phyloP scores from a whole-genome alignment of 495 filamentous ascomycete species.

The Penicillium antarcticum region DNA sequence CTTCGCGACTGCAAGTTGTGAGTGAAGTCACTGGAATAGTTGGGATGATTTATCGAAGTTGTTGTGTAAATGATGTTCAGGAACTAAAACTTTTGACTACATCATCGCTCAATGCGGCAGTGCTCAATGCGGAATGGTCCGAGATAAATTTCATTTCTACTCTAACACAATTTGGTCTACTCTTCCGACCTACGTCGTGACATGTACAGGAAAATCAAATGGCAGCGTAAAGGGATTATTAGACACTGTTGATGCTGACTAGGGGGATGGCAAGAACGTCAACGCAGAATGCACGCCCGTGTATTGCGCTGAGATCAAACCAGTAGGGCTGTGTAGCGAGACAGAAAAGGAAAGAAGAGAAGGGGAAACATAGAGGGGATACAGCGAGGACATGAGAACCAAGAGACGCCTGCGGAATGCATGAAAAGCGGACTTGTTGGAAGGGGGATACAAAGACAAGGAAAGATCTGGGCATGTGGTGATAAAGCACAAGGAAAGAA shows the following conservation, averaged over 20 bases:
- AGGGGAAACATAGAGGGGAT: slow-evolving; percentile 21
- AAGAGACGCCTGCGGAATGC: slow-evolving; percentile 50
- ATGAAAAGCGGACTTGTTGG: slow-evolving; percentile 30
- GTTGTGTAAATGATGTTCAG: not conserved
- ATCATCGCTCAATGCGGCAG: slow-evolving; percentile 13
- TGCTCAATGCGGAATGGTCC: slow-evolving; percentile 10
- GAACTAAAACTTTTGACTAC: slow-evolving; percentile 9
- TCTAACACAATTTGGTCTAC: slow-evolving; percentile 5
- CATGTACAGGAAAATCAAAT: slow-evolving; percentile 31
- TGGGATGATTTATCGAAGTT: not conserved
- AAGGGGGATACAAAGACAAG: slow-evolving; percentile 32
- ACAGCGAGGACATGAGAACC: slow-evolving; percentile 36
- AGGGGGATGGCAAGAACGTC: slow-evolving; percentile 10
- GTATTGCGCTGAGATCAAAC: slow-evolving; percentile 3
- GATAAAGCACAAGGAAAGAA: slow-evolving; percentile 27
- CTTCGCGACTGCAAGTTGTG: not conserved
- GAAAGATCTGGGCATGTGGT: slow-evolving; percentile 25
- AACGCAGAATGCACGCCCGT: slow-evolving; percentile 18
- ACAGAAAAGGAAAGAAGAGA: slow-evolving; percentile 17
- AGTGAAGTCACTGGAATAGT: not conserved
- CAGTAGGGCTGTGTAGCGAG: slow-evolving; percentile 12
- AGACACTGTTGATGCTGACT: slow-evolving; percentile 21
- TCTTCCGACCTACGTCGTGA: slow-evolving; percentile 26
- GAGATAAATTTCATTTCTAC: slow-evolving; percentile 2
- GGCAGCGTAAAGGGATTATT: slow-evolving; percentile 7